Base-by-base conservation (phyloP, 2,329 filamentous ascomycete genomes). In the Hymenoscyphus occultus region DNA sequence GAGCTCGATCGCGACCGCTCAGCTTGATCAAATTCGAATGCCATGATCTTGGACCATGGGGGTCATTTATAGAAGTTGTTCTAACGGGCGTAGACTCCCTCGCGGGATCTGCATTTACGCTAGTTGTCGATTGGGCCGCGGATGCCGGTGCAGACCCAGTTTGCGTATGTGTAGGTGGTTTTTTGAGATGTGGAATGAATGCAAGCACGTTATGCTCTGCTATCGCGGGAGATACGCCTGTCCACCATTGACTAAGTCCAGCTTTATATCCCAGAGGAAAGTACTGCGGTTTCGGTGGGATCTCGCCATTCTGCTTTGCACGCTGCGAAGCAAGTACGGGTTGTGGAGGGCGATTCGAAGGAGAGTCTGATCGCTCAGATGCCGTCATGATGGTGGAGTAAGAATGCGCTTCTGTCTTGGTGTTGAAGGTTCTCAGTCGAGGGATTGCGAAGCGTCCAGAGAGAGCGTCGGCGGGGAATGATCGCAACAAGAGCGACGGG, bases 191-290 rank as follows among this genome's bases (percentile, higher is more conserved):
- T 5, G 95, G 95, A 45, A 99, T 87, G 76, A 89, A 91, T 65
- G 88, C 90, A 70, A 99, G 86, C 39, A 99, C 93, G 72, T 87
- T 90, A 75, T 94, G 91, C 79, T 99, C 95, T 13, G 94, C 93
- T 32, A 88, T 83, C 19, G 90, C 88, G 2, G 95, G 90, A 1
- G 93, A 89, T n/a, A 95, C 80, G 68, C 87, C 89, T 12, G 88
- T 86, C 95, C 95, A 99, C 93, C 95, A 98, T 83, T 98, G 94
- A 71, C 85, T 89, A 68, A 92, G 92, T 16, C 92, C 94, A 65
- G 97, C 93, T 74, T 93, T 95, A 80, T 97, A 97, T 60, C 93
- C 89, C 28, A 98, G 80, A 1, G 95, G 93, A 71, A 99, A 98
- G 77, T 85, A 88, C 40, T 78, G 72, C 67, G 76, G 51, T 68